Base-by-base conservation (phyloP, 2,329 filamentous ascomycete genomes). In the Xylaria digitata region DNA sequence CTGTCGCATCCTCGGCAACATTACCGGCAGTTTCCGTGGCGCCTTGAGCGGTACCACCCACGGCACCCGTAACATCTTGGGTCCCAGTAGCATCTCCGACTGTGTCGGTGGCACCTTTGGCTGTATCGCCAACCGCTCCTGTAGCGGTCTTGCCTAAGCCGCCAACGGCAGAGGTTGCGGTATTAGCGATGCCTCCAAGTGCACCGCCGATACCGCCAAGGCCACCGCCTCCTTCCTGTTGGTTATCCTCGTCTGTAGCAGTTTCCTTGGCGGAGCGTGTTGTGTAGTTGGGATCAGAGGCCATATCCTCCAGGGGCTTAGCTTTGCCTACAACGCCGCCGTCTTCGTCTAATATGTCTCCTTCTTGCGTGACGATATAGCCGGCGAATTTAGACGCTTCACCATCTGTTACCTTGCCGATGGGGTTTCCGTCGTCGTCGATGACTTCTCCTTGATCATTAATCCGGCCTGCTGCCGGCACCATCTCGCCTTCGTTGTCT, bases 401-500 rank as follows among this genome's bases (percentile, higher is more conserved):
- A 43, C 75, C 74, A 60, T 73, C 68, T 37, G 77, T 78, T 8
- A 82, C 80, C 57, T 78, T 79, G 58, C 82, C 82, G 50, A 84
- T 81, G 17, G 83, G 76, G 64, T 82, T 83, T 9, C 83, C 83
- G 55, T 87, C 84, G 34, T 85, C 83, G 75, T 87, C 85, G 40
- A 87, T 78, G 11, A 87, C 82, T 68, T 86, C 84, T n/a, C 86
- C 86, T 60, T 85, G 82, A 63, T 83, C 82, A 71, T 83, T 86
- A 65, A 87, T 77, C 56, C 82, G 77, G 42, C 77, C 77, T n/a
- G 77, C 77, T 13, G 77, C 77, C 19, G 77, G 76, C 37, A 78
- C 76, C 75, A 78, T 76, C 71, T 78, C 76, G 42, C 75, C 76
- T 50, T 77, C 75, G 37, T 69, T 63, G 17, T 75, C 75, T 6